phyloP scores from a whole-genome alignment of 352 stramenopile genomes.

The Phytopythium boreale region DNA sequence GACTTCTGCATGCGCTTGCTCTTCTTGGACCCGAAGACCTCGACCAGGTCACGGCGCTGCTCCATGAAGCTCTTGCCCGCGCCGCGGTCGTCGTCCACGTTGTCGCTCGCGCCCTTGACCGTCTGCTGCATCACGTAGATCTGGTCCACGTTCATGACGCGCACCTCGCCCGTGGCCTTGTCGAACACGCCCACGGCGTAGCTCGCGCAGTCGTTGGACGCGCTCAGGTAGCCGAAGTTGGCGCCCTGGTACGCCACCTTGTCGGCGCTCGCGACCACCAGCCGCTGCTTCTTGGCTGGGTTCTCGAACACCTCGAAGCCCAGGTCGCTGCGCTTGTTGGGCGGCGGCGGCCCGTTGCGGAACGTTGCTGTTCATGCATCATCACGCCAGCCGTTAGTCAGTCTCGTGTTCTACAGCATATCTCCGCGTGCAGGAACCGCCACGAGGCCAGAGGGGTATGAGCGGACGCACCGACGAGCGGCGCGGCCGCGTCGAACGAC shows the following conservation, averaged over 20 bases:
- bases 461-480: slow-evolving; percentile 49
- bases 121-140: slow-evolving; percentile 87
- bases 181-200: slow-evolving; percentile 80
- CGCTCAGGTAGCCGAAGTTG: slow-evolving; percentile 81
- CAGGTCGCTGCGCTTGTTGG: slow-evolving; percentile 51
- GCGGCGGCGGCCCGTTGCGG: slow-evolving; percentile 70
- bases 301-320: slow-evolving; percentile 84
- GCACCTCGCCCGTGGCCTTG: slow-evolving; percentile 68
- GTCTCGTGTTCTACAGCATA: neutral
- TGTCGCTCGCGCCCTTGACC: slow-evolving; percentile 65
- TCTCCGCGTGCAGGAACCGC: neutral
- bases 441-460: neutral
- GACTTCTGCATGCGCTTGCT: slow-evolving; percentile 82
- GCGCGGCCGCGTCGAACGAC: slow-evolving; percentile 50
- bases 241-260: slow-evolving; percentile 82
- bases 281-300: slow-evolving; percentile 69
- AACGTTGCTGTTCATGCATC: slow-evolving; percentile 54
- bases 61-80: slow-evolving; percentile 64
- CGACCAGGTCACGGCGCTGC: slow-evolving; percentile 66
- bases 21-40: slow-evolving; percentile 82
- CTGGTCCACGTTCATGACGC: slow-evolving; percentile 76
- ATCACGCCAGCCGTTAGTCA: neutral
- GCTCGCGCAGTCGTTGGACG: slow-evolving; percentile 64
- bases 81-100: slow-evolving; percentile 62
- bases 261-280: slow-evolving; percentile 74